Evolutionary conservation across 371 early-diverging fungal genomes (phyloP).

Genomic region (Batkoa obscura): DNA sequence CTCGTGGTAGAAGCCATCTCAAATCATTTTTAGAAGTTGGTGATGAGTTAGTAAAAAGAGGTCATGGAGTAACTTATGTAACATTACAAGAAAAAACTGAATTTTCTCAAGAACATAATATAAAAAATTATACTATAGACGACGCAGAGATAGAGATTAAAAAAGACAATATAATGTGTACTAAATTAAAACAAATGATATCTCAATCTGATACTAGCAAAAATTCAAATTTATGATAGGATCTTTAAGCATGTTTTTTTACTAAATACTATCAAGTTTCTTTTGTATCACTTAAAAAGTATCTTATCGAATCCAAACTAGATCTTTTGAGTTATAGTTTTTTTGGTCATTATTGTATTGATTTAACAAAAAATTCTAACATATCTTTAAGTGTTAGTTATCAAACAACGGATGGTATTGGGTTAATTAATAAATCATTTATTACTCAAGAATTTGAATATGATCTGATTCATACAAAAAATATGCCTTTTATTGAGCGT

Average conservation of each 20-base stretch:
- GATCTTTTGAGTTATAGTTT: background rate
- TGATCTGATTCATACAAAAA: too few species aligned
- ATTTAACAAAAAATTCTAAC: background rate
- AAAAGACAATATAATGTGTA: background rate
- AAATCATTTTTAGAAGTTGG: background rate
- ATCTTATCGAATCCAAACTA: too few species aligned
- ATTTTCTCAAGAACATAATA: background rate
- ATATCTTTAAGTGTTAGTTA: background rate
- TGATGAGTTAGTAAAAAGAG: background rate
- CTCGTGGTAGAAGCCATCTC: background rate
- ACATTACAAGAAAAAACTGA: background rate
- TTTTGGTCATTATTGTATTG: background rate
- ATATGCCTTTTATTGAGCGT: too few species aligned
- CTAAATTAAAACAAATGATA: background rate
- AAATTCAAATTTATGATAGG: background rate
- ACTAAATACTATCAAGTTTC: too few species aligned
- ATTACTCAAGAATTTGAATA: too few species aligned
- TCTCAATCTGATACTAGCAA: background rate
- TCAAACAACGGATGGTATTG: too few species aligned
- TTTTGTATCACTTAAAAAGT: too few species aligned
- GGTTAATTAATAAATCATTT: too few species aligned
- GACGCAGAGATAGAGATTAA: background rate
- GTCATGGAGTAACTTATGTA: background rate
- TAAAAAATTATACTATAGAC: too few species aligned
- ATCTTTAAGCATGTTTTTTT: too few species aligned